A percentile compares a stretch with the other conserved stretches of the same genome.
Conservation (phyloP, 108 stramenopile species). For the Stephanodiscus triporus region DNA sequence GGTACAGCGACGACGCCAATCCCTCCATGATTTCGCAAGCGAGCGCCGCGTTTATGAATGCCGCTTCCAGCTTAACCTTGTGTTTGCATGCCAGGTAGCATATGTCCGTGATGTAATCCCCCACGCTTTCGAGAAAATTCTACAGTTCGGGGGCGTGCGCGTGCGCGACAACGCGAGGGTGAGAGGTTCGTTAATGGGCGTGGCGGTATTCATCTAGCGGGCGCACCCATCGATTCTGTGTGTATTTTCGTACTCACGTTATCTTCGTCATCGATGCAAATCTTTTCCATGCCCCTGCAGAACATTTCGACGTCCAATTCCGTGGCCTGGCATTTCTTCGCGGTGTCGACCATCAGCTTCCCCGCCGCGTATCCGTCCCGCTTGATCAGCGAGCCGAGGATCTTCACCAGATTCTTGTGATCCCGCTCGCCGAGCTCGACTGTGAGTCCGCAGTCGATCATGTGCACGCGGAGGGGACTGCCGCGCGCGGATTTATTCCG, state of each 20-base stretch:
- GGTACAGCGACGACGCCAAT: slow-evolving; percentile 69
- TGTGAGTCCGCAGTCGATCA: slow-evolving; percentile 88
- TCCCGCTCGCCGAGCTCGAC: slow-evolving; percentile 85
- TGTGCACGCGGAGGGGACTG: slow-evolving; percentile 57
- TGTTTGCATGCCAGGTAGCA: slow-evolving; percentile 84
- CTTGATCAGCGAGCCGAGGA: slow-evolving; percentile 87
- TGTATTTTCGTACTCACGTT: slow-evolving; percentile 30
- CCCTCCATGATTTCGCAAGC: slow-evolving; percentile 93
- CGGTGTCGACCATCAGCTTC: slow-evolving; percentile 83
- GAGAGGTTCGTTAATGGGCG: background rate
- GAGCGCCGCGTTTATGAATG: slow-evolving; percentile 86
- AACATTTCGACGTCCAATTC: slow-evolving; percentile 76
- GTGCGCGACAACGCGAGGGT: background rate
- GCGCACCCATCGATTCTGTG: background rate
- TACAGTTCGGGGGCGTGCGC: slow-evolving; percentile 6
- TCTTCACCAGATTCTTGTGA: slow-evolving; percentile 81
- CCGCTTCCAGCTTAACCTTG: slow-evolving; percentile 83
- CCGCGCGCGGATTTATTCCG: slow-evolving; percentile 53
- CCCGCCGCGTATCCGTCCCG: slow-evolving; percentile 78
- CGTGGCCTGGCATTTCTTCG: slow-evolving; percentile 72
- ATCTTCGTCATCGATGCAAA: slow-evolving; percentile 65
- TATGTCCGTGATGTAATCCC: slow-evolving; percentile 89
- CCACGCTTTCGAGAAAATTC: slow-evolving; percentile 89
- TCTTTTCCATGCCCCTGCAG: slow-evolving; percentile 78
- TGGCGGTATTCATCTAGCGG: background rate